A percentile compares a stretch with the other conserved stretches of the same genome.
Conservation (phyloP, 345 rosid genomes). For the Bruguiera gymnorhiza region DNA sequence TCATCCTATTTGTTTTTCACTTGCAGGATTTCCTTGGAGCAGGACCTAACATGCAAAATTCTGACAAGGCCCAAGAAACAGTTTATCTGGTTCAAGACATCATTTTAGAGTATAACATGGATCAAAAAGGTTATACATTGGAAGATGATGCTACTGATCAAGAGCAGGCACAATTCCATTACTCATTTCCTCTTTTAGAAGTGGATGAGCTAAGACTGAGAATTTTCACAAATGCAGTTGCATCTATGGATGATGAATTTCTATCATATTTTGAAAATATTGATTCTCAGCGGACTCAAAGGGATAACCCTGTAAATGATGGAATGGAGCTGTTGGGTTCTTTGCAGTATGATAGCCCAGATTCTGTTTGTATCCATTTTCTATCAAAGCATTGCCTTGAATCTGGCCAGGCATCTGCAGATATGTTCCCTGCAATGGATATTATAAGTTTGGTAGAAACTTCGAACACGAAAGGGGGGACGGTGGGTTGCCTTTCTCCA, state of each 20-base stretch:
- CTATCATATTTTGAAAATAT: conserved; percentile 42
- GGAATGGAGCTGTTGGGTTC: conserved; percentile 45
- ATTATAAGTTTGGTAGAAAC: conserved; percentile 42
- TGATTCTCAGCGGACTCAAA: conserved; percentile 30
- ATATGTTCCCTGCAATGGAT: conserved; percentile 37
- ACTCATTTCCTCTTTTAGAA: conserved; percentile 60
- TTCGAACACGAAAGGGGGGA: conserved; percentile 22
- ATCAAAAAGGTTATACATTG: conserved; percentile 24
- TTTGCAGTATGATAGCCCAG: conserved; percentile 33
- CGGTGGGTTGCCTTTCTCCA: conserved; percentile 25
- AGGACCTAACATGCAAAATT: conserved; percentile 28
- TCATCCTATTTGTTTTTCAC: conserved; percentile 12
- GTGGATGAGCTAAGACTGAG: conserved; percentile 56
- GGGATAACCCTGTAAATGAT: conserved; percentile 25
- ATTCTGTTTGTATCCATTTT: conserved; percentile 48
- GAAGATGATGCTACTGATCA: conserved; percentile 46
- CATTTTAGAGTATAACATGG: conserved; percentile 40
- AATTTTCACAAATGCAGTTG: conserved; percentile 26
- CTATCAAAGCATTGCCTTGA: conserved; percentile 37
- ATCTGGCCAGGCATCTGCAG: conserved; percentile 33
- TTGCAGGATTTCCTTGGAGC: conserved; percentile 43
- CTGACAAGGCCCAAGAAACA: conserved; percentile 41
- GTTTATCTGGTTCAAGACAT: conserved; percentile 51
- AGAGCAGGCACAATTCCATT: conserved; percentile 30
- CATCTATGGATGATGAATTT: conserved; percentile 42